These are phyloP conservation scores for Ogataea trehalophila DNA, from an alignment of 805 yeast genomes.

Conservation along the genomic window DNA sequence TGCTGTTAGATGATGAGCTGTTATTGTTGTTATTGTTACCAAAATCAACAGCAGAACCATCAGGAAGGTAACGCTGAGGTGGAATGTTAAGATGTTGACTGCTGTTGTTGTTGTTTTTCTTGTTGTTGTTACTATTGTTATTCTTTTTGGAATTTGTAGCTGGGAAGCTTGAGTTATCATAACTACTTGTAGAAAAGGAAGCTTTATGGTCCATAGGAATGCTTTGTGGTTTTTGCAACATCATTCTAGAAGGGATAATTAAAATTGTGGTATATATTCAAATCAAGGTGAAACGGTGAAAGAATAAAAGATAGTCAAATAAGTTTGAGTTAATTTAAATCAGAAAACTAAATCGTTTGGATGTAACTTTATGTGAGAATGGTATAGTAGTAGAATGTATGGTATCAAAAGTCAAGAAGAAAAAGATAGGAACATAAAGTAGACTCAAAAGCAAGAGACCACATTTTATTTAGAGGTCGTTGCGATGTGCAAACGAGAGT, in stretches of 20 bases:
- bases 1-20: conserved; percentile 11
- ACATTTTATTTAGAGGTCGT: too few species aligned
- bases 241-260: conserved; percentile 11
- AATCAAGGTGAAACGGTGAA: neutral
- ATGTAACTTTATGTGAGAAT: too few species aligned
- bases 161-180: conserved; percentile 2
- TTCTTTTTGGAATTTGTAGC: conserved; percentile 2
- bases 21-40: conserved; percentile 17
- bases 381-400: neutral
- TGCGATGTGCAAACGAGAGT: too few species aligned
- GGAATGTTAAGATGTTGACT: conserved; percentile 13
- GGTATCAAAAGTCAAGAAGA: neutral
- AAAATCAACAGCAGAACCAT: conserved; percentile 24
- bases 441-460: too few species aligned
- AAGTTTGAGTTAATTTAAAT: neutral
- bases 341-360: too few species aligned
- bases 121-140: conserved; percentile 34
- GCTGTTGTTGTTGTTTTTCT: conserved; percentile 11
- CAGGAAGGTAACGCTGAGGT: conserved; percentile 29
- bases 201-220: conserved; percentile 15
- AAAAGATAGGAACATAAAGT: too few species aligned
- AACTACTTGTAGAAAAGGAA: neutral
- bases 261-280: neutral
- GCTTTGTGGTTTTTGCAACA: conserved; percentile 20
- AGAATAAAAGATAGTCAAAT: neutral